Evolutionary conservation across 1,284 basidiomycete species (phyloP), one percentile per base, ranked within the genome.

Genomic region (Phylloboletellus chloephorus): DNA sequence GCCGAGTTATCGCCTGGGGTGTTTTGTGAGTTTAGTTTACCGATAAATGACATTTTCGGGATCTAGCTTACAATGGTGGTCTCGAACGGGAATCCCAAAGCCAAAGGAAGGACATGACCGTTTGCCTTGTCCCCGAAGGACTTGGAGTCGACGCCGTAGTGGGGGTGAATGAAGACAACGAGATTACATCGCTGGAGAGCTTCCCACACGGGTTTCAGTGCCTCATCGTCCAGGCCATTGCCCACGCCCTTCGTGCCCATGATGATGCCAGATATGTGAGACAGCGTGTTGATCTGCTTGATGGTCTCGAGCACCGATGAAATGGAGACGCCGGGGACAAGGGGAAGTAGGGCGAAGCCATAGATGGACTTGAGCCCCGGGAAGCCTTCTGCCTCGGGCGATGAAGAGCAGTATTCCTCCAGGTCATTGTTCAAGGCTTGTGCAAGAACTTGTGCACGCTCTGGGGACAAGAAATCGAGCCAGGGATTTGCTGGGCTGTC

Each of bases 61-160:
- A 28, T 15, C 11, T 31, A n/a, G 63, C 80, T 61, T 52, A 88
- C 88, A 21, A 79, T 80, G 2, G 89, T 89, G 13, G 88, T 92
- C 64, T 92, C 89, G 53, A 92, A 85, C 1, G 89, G 89, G 63
- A 92, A 91, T 1, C 89, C 88, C 10, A 92, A 70, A 0, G 88
- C 87, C 35, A 92, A 74, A 2, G 88, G 84, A 16, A 92, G 73
- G 22, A 90, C 89, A 49, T 92, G 88, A 0, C 89, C 89, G 52
- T 92, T 89, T 39, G 81, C 76, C 46, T 69, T 76, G 39, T 77
- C 71, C 2, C 88, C 89, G 72, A 82, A 91, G 9, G 74, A 75
- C 42, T 69, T 71, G 17, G 64, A 58, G 52, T 79, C 79, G 11
- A 88, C 75, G 6, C 85, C 84, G 55, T 89, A 89, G 57, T 91